Percentiles rank a stretch among this genome's conserved stretches.
Conservation (phyloP, 352 stramenopile genomes). For the Globisporangium takayamanum region DNA sequence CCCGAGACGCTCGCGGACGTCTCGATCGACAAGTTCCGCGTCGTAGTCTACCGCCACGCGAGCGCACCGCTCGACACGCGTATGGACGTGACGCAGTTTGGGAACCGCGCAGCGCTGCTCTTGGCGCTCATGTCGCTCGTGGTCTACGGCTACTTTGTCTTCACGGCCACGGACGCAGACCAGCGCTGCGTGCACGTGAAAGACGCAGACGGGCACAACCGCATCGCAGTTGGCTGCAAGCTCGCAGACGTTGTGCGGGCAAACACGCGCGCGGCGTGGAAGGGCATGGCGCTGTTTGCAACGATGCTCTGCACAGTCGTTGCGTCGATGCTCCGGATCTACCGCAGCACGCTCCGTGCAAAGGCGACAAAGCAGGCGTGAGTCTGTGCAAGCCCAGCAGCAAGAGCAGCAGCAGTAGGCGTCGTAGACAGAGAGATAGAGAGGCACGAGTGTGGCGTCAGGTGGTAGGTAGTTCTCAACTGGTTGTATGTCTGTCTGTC, state of each 20-base stretch:
- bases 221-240: conserved; percentile 35
- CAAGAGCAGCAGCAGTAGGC: no score
- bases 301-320: conserved; percentile 54
- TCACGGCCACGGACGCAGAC: conserved; percentile 40
- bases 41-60: conserved; percentile 68
- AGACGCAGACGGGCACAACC: conserved; percentile 10
- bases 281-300: conserved; percentile 45
- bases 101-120: conserved; percentile 49
- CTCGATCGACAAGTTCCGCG: conserved; percentile 36
- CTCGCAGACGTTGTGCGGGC: conserved; percentile 34
- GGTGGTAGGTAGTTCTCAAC: not conserved
- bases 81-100: conserved; percentile 54
- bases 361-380: conserved; percentile 43
- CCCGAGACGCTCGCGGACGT: conserved; percentile 42
- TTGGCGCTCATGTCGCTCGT: conserved; percentile 54
- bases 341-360: conserved; percentile 46
- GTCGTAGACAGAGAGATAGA: conserved; percentile 6
- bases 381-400: conserved; percentile 7
- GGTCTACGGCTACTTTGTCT: conserved; percentile 51
- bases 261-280: conserved; percentile 37
- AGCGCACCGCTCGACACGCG: conserved; percentile 42
- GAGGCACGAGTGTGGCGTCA: not conserved
- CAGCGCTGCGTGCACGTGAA: conserved; percentile 23
- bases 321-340: conserved; percentile 58
- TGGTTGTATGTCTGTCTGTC: no score